Conservation (phyloP, 345 rosid species). For the Acer campestre region DNA sequence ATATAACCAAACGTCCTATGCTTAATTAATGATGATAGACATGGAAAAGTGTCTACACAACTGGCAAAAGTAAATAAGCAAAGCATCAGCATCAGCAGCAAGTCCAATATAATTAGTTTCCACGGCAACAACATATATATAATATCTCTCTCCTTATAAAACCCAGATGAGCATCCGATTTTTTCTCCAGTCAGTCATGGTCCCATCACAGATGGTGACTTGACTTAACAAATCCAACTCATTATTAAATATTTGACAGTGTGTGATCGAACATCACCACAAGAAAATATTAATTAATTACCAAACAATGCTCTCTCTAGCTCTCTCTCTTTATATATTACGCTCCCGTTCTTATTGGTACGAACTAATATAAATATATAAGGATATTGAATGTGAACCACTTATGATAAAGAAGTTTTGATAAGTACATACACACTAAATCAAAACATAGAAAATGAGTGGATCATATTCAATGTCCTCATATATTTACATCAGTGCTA, state of each 20-base stretch:
- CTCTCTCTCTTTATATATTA: too few relatives aligned
- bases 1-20: slow-evolving; percentile 11
- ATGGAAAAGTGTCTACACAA: slow-evolving; percentile 8
- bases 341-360: too few relatives aligned
- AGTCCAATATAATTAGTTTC: too few relatives aligned
- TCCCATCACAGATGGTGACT: slow-evolving; percentile 37
- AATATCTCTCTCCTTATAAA: too few relatives aligned
- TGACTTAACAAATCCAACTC: slow-evolving; percentile 22
- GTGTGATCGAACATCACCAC: slow-evolving; percentile 12
- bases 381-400: too few relatives aligned
- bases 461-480: too few relatives aligned
- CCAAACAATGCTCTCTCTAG: not conserved
- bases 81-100: not conserved
- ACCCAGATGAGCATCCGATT: slow-evolving; percentile 3
- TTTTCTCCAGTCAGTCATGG: slow-evolving; percentile 5
- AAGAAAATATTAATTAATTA: slow-evolving; percentile 14
- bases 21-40: slow-evolving; percentile 10
- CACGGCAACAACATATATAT: too few relatives aligned
- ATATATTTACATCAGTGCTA: too few relatives aligned
- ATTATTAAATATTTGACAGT: slow-evolving; percentile 20
- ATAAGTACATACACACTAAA: too few relatives aligned
- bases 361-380: too few relatives aligned
- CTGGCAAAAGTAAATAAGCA: slow-evolving; percentile 23
- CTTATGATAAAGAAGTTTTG: too few relatives aligned
- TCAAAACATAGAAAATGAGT: too few relatives aligned